phyloP scores from a whole-genome alignment of 192 early-diverging fungal species.

The Podila horticola region DNA sequence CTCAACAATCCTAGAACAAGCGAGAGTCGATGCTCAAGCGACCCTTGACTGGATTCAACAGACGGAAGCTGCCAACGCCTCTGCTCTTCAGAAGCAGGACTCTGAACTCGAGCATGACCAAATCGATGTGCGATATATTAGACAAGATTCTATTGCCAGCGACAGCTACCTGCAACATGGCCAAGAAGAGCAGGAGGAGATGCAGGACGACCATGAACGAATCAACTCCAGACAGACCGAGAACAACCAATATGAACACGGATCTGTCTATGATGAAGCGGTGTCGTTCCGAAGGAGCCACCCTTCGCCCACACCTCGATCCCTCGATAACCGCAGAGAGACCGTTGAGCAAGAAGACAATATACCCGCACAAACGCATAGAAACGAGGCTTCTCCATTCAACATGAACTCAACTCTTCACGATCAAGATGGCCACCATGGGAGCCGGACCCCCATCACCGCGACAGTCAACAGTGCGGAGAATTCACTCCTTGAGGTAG shows the following conservation, averaged over 20 bases:
- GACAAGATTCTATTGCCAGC: not conserved
- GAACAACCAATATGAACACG: not conserved
- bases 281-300: not conserved
- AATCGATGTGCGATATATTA: not conserved
- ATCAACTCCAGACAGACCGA: not conserved
- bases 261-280: not conserved
- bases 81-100: not conserved
- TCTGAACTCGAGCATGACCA: not conserved
- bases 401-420: not conserved
- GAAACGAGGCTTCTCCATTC: not conserved
- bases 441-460: constrained; percentile 5
- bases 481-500: constrained; percentile 26
- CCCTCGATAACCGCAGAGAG: not conserved
- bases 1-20: not conserved
- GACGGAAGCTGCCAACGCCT: constrained; percentile 7
- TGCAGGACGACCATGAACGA: not conserved
- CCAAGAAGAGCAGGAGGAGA: not conserved
- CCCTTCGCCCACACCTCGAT: not conserved
- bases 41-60: constrained; percentile 28
- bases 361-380: not conserved
- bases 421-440: not conserved
- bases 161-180: not conserved
- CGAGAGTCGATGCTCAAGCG: not conserved
- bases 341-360: not conserved
- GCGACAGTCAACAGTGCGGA: constrained; percentile 13